Evolutionary conservation across 2,329 filamentous ascomycete species (phyloP), one percentile per base, ranked within the genome.

Genomic region (Epichloe gansuensis): DNA sequence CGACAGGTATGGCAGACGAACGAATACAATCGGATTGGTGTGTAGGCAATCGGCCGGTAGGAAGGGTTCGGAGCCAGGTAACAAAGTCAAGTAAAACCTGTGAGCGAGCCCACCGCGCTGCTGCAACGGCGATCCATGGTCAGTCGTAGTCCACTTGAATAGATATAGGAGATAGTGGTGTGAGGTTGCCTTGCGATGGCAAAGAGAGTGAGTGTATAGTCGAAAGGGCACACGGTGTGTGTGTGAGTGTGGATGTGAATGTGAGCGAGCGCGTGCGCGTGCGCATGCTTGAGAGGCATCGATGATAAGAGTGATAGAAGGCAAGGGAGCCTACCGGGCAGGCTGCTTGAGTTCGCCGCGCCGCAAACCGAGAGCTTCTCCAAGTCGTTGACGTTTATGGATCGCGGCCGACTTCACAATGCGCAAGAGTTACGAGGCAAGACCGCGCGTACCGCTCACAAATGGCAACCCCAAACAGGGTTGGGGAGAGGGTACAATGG

Each of bases 391-490:
- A 61, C 53, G 51, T 55, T n/a, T 11, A 48, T 43, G 45, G 51
- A 58, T 54, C 52, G 55, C 59, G 56, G 56, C 34, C 48, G 21
- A 50, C 28, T 31, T 8, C 28, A 21, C 15, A 46, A 34, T 41
- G 28, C 21, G 48, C 48, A 44, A 25, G 47, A 45, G 37, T 42
- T 48, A 34, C 49, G 49, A 52, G 43, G 43, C 46, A 54, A 58
- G 58, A 61, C 65, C 63, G 63, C 63, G 64, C 59, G 61, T 67
- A 58, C 61, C 65, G 63, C 63, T 60, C 50, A 54, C 57, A 61
- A 60, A 57, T 17, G 46, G 39, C 2, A 46, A 53, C 41, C 52
- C 52, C 49, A 53, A 53, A 38, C 38, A 46, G 35, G 39, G 12
- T 35, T 31, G 45, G 50, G 9, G 44, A 54, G 41, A 31, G 17